Conservation (phyloP, 2,329 filamentous ascomycete genomes). For the Xylariaceae sp. region DNA sequence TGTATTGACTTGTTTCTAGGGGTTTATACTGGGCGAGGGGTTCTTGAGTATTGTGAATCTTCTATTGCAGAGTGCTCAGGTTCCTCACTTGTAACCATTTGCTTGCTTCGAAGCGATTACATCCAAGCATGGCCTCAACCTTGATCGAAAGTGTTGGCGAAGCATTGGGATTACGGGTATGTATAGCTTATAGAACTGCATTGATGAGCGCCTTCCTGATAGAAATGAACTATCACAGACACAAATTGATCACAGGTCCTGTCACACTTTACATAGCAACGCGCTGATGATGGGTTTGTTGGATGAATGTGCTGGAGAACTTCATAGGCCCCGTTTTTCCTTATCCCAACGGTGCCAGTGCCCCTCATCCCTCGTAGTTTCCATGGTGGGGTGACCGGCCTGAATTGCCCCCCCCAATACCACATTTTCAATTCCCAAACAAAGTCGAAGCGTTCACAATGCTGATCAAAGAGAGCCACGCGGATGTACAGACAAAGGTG, state of each 20-base stretch:
- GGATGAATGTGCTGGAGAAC: too few relatives aligned
- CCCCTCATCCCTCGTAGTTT: background rate
- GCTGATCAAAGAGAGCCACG: slow-evolving; percentile 52
- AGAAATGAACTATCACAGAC: background rate
- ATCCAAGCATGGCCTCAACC: background rate
- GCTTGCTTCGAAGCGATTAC: background rate
- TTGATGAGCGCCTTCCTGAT: background rate
- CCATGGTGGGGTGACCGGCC: background rate
- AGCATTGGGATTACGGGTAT: too few relatives aligned
- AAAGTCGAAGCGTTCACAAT: slow-evolving; percentile 32
- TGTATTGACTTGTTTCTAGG: slow-evolving; percentile 38
- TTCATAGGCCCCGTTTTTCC: too few relatives aligned
- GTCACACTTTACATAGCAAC: background rate
- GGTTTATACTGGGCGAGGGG: slow-evolving; percentile 88
- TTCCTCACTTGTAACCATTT: slow-evolving; percentile 63
- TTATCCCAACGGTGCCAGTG: background rate
- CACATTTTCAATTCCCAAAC: background rate
- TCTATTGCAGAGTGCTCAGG: slow-evolving; percentile 68
- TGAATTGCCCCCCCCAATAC: background rate
- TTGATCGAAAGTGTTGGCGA: too few relatives aligned
- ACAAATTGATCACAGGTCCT: background rate
- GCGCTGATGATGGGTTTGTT: too few relatives aligned
- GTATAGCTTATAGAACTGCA: background rate
- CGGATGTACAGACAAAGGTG: slow-evolving; percentile 47
- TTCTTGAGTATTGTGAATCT: slow-evolving; percentile 90